Percentiles rank a stretch among this genome's conserved stretches.
These are phyloP conservation scores for Fusarium marasasianum DNA, from an alignment of 2,329 filamentous ascomycete species.

Conservation along the genomic window DNA sequence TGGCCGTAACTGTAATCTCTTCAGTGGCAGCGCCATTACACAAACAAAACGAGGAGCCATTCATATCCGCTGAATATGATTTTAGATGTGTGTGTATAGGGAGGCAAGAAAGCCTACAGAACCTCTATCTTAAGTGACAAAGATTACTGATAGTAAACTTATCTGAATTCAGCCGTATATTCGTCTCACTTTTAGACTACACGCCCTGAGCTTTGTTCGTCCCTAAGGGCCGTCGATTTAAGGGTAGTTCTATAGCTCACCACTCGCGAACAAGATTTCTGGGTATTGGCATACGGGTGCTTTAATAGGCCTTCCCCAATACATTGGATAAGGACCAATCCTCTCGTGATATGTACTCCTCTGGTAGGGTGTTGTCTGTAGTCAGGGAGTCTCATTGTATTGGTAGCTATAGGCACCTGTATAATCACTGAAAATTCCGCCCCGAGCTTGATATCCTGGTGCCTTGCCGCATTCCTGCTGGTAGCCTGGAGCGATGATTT, in stretches of 20 bases:
- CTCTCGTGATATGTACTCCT: neutral
- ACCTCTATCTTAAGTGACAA: neutral
- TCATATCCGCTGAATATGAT: neutral
- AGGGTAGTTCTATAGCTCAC: neutral
- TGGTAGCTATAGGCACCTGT: neutral
- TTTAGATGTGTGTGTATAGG: neutral
- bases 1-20: neutral
- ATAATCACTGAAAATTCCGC: neutral
- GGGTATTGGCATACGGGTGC: neutral
- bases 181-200: neutral
- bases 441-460: neutral
- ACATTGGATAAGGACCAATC: neutral
- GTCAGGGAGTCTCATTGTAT: neutral
- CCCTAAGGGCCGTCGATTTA: neutral
- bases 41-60: neutral
- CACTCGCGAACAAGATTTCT: neutral
- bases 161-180: neutral
- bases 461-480: neutral
- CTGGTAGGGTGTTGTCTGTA: neutral
- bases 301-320: neutral
- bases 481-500: neutral
- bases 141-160: neutral
- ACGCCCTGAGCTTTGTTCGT: neutral
- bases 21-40: neutral
- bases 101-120: neutral